Percentiles rank a stretch among this genome's conserved stretches.
phyloP scores from a whole-genome alignment of 2,329 filamentous ascomycete genomes.

The Penicillium capsulatum region DNA sequence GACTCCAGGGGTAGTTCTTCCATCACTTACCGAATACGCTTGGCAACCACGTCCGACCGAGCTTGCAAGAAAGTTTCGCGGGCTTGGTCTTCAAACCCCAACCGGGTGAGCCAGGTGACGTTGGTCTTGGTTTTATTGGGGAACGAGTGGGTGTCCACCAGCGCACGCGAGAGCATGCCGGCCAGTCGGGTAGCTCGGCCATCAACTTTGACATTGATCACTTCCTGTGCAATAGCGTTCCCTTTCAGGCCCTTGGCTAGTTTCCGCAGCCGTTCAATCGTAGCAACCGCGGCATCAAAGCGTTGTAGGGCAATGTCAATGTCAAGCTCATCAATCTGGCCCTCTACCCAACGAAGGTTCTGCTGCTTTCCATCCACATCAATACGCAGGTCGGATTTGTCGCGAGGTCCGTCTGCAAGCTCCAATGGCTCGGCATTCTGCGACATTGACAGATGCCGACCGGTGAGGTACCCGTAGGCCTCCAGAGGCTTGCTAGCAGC shows the following conservation, averaged over 20 bases:
- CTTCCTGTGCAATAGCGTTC: slow-evolving; percentile 82
- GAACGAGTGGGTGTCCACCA: slow-evolving; percentile 74
- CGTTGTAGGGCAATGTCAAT: slow-evolving; percentile 90
- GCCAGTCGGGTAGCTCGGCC: slow-evolving; percentile 76
- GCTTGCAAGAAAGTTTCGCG: slow-evolving; percentile 81
- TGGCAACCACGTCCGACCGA: slow-evolving; percentile 71
- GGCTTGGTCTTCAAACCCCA: slow-evolving; percentile 87
- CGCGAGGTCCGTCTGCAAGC: slow-evolving; percentile 70
- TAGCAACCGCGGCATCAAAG: slow-evolving; percentile 77
- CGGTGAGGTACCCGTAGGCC: slow-evolving; percentile 79
- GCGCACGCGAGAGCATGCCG: slow-evolving; percentile 68
- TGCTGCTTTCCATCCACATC: slow-evolving; percentile 96
- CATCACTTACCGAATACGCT: slow-evolving; percentile 67
- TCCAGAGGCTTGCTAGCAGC: slow-evolving; percentile 79
- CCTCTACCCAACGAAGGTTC: slow-evolving; percentile 91
- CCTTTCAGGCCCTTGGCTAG: slow-evolving; percentile 76
- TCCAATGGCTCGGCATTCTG: slow-evolving; percentile 78
- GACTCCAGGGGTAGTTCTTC: not conserved
- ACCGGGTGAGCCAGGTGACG: slow-evolving; percentile 74
- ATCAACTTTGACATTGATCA: slow-evolving; percentile 87
- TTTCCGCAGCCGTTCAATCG: slow-evolving; percentile 78
- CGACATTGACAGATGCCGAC: slow-evolving; percentile 69
- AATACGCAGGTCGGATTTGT: slow-evolving; percentile 70
- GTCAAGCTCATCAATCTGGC: slow-evolving; percentile 90
- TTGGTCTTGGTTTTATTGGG: slow-evolving; percentile 73